Evolutionary conservation across 2,329 filamentous ascomycete genomes (phyloP), one percentile per base, ranked within the genome.

Genomic region (Zarea fungicola): DNA sequence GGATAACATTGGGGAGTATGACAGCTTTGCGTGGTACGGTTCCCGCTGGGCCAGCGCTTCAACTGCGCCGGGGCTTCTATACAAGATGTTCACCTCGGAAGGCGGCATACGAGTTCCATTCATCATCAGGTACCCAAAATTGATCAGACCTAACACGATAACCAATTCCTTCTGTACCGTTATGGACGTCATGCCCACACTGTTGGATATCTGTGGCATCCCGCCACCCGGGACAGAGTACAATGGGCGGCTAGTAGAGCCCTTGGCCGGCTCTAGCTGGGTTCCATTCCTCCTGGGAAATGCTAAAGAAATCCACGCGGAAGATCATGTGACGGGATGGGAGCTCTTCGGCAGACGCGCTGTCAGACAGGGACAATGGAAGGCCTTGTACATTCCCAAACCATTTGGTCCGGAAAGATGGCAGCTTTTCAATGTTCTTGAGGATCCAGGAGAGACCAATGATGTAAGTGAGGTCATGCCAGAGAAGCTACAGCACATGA

Each of bases 1-100:
- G 4, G 76, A 79, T 10, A 81, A 81, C 52, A 66, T 81, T 14
- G 78, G 77, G 6, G 76, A 56, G 71, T 75, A 14, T 67, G 67
- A 81, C 58, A 77, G 72, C 3, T 83, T 79, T 58, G 74, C 80
- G 50, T 83, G 78, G 78, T 82, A 82, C 54, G 78, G 79, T 2
- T 74, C 74, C 3, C 70, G 71, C 13, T 80, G 77, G 76, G 77
- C 77, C 2, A 60, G 64, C 31, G 66, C 67, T 0, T 61, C 67
- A 5, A 70, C 65, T 2, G 67, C 66, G 0, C 67, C 67, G 3
- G 63, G 59, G 16, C 54, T 65, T 11, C 42, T 65, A 10, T 69
- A 63, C 59, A 69, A 65, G 55, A 62, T 62, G 16, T 72, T 64
- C 53, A 67, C 69, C 2, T 71, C 70, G 3, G 70, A 74, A 42